Evolutionary conservation across 2,329 filamentous ascomycete genomes (phyloP), one percentile per base, ranked within the genome.

Genomic region (Beauveria bassiana): DNA sequence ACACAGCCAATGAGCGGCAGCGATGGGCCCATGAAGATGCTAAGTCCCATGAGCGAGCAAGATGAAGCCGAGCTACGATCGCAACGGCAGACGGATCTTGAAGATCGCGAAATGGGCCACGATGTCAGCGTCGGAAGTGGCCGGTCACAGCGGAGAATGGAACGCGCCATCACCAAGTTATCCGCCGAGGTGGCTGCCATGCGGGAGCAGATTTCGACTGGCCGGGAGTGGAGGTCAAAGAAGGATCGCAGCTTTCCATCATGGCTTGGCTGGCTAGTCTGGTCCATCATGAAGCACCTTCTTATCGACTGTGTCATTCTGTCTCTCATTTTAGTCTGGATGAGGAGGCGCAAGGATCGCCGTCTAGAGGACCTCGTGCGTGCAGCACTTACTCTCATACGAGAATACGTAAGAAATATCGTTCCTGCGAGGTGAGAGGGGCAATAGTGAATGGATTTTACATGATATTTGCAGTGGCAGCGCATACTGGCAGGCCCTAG

Each of bases 161-260:
- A 98, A 76, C 84, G 87, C 49, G 90, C 91, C 24, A 81, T 98
- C 61, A 90, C 93, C 61, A 90, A 92, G 68, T 86, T 98, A 76
- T 96, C 93, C 5, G 89, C 92, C 18, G 95, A 99, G 75, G 86
- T 99, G 38, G 93, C 95, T 1, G 95, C 95, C 0, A 76, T 98
- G 64, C 84, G 95, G 42, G 95, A 99, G 74, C 93, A 98, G 71
- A 88, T 98, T 66, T 88, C 91, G 59, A 83, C 86, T 0, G 86
- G 90, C 0, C 81, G 89, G 14, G 84, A 93, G 66, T 89, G 89
- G 76, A 83, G 84, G 64, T 82, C 84, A 20, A 84, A 83, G 66
- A 87, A 82, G 66, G 83, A 84, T 64, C 84, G 83, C 64, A 87
- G 83, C 59, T 73, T 89, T 26, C 81, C 85, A 54, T 81, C 86